Base-by-base conservation (phyloP, 352 stramenopile species). In the Pythium apleroticum region DNA sequence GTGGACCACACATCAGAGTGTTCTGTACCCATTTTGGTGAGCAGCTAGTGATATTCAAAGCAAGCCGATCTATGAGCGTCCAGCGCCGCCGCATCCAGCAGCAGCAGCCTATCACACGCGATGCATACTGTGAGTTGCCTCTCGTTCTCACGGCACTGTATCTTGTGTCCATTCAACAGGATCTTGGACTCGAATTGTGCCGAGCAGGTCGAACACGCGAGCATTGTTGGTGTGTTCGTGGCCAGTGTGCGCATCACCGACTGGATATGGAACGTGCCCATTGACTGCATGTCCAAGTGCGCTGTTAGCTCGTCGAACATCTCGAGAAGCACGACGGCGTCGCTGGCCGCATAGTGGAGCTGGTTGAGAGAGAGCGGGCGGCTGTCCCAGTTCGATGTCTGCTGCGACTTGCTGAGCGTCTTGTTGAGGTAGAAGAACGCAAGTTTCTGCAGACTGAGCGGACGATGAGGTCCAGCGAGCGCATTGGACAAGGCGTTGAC, bases 311-410 rank as follows among this genome's bases (percentile, higher is more conserved):
- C 80, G 48, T 91, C 82, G 62, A 84, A 87, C 22, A 93, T 56
- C 41, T 90, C 81, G 48, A 93, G 79, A n/a, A 93, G 60, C 30
- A 91, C 81, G 3, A 91, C 61, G 10, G 84, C 84, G 60, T 93
- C 84, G 10, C 80, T 76, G 0, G 84, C 84, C n/a, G 84, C 84
- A 55, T 93, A 93, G 54, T 88, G 77, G 1, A 93, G 65, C 50
- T 93, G 84, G 25, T 70, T 74, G 0, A 58, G 25, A 7, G 75
- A 74, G 2, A 93, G 72, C 20, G 84, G 84, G 19, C 84, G 78
- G 4, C 80, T 69, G 50, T 84, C 82, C 84, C 84, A 93, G 60
- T 93, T 91, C 19, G 84, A 93, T 28, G 66, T 81, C 68, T 93
- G 84, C 76, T 90, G 82, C 14, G 82, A 88, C 71, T 91, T 91